phyloP scores from a whole-genome alignment of 257 asterid genomes.

The Primulina huaijiensis region DNA sequence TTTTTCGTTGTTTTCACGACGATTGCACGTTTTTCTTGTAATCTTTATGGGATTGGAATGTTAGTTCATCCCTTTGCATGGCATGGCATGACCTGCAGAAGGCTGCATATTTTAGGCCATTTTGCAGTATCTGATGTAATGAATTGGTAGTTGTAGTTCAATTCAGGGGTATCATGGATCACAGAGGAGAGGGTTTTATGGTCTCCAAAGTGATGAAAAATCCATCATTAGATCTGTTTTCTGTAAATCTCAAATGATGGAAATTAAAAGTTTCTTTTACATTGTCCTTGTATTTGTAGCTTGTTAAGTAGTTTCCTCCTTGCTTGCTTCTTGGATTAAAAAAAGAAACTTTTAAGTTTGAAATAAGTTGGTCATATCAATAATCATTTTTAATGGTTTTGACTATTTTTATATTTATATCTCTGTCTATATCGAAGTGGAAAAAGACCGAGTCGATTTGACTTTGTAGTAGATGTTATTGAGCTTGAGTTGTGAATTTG shows the following conservation, averaged over 20 bases:
- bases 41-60: slow-evolving; percentile 22
- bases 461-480: too few species aligned
- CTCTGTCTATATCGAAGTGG: too few species aligned
- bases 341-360: too few species aligned
- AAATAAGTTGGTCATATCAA: too few species aligned
- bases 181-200: slow-evolving; percentile 56
- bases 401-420: too few species aligned
- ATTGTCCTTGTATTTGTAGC: too few species aligned
- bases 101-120: slow-evolving; percentile 54
- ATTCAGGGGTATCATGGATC: slow-evolving; percentile 14
- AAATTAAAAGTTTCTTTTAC: background rate
- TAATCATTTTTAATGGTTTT: too few species aligned
- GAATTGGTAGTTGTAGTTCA: slow-evolving; percentile 19
- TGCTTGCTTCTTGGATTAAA: too few species aligned
- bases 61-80: background rate
- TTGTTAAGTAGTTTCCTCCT: too few species aligned
- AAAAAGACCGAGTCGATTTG: too few species aligned
- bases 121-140: slow-evolving; percentile 23
- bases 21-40: slow-evolving; percentile 1
- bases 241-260: slow-evolving; percentile 34
- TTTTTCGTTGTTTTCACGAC: background rate
- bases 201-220: slow-evolving; percentile 35
- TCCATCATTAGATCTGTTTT: slow-evolving; percentile 44
- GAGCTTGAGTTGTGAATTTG: too few species aligned
- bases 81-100: slow-evolving; percentile 16